These are phyloP conservation scores for Climacium dendroides DNA, from an alignment of 225 moss, liverwort and hornwort genomes.

Conservation along the genomic window DNA sequence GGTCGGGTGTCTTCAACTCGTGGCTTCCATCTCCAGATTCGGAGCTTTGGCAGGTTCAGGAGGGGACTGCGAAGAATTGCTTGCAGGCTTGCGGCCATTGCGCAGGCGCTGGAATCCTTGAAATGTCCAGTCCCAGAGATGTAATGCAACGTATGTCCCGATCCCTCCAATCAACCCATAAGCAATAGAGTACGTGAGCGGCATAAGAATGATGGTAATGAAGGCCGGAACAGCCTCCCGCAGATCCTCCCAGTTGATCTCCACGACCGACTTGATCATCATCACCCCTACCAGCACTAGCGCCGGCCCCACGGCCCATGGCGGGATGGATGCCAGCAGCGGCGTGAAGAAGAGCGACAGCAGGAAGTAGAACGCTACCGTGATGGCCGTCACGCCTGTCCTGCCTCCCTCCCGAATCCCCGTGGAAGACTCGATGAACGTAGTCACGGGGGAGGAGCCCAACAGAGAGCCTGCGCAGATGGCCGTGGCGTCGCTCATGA, in stretches of 20 bases:
- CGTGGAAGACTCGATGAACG: constrained; percentile 82
- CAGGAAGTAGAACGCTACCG: constrained; percentile 57
- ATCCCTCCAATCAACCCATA: constrained; percentile 92
- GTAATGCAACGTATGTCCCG: constrained; percentile 59
- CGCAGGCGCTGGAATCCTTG: background rate
- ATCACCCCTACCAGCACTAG: constrained; percentile 83
- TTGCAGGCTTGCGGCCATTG: background rate
- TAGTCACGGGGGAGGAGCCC: constrained; percentile 68
- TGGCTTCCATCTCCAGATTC: background rate
- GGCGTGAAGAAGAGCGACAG: constrained; percentile 89
- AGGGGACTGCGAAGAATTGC: background rate
- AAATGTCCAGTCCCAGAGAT: constrained; percentile 53
- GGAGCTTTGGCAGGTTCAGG: constrained; percentile 3
- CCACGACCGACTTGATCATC: constrained; percentile 77
- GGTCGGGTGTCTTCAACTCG: background rate
- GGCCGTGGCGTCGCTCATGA: constrained; percentile 90
- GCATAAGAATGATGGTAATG: constrained; percentile 77
- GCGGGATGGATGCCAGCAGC: constrained; percentile 77
- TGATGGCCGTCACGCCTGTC: constrained; percentile 74
- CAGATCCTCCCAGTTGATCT: constrained; percentile 84
- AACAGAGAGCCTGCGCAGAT: constrained; percentile 68
- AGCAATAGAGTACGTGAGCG: constrained; percentile 88
- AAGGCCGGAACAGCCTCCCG: constrained; percentile 73
- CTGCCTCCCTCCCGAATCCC: constrained; percentile 90
- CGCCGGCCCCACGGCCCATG: constrained; percentile 94